phyloP scores from a whole-genome alignment of 2,329 filamentous ascomycete species.

The Ploettnerulaceae sp. region DNA sequence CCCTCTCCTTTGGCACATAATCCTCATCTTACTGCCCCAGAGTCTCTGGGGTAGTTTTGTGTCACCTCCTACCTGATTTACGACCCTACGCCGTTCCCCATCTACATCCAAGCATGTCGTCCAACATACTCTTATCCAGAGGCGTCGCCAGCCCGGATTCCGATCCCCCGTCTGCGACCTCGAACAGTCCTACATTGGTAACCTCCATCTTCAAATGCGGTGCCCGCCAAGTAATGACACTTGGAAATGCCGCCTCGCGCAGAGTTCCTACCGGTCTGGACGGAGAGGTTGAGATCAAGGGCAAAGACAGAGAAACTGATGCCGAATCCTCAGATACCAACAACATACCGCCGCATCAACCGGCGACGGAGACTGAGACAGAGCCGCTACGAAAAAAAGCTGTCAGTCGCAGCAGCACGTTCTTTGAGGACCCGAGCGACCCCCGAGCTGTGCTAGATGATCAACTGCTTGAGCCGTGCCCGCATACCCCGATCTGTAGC shows the following conservation, averaged over 20 bases:
- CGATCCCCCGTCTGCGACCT: conserved; percentile 16
- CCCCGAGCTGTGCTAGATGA: conserved; percentile 30
- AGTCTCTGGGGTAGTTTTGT: too few relatives aligned
- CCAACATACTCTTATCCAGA: conserved; percentile 43
- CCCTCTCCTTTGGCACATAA: neutral
- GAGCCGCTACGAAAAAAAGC: conserved; percentile 21
- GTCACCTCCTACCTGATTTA: too few relatives aligned
- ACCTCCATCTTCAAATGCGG: conserved; percentile 29
- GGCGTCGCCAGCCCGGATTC: conserved; percentile 38
- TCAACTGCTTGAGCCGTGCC: conserved; percentile 30
- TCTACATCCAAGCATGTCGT: conserved; percentile 43
- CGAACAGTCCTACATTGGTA: conserved; percentile 15
- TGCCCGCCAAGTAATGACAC: conserved; percentile 28
- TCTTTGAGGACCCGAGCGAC: conserved; percentile 29
- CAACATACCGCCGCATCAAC: too few relatives aligned
- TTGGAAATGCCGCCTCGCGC: conserved; percentile 21
- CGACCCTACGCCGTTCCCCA: conserved; percentile 14
- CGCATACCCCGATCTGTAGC: conserved; percentile 20
- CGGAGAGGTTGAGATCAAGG: conserved; percentile 4
- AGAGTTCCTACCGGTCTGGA: neutral
- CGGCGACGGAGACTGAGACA: conserved; percentile 28
- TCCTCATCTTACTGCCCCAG: too few relatives aligned
- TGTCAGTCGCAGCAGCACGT: conserved; percentile 28
- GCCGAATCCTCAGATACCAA: conserved; percentile 16
- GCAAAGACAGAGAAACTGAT: conserved; percentile 13